phyloP scores from a whole-genome alignment of 108 stramenopile genomes.

The Bacterosira constricta region DNA sequence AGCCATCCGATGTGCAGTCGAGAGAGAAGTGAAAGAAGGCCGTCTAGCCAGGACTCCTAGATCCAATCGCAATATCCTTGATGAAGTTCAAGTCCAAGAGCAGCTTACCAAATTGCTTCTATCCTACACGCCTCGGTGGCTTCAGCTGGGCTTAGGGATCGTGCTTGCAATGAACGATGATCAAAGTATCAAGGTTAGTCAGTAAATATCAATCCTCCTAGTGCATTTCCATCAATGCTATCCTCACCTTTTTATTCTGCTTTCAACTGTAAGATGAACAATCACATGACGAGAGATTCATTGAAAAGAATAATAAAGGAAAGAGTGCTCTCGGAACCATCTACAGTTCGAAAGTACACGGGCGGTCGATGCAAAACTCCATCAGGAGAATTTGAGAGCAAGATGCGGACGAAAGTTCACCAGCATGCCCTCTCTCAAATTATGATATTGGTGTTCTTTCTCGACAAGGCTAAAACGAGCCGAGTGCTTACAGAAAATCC shows the following conservation, averaged over 20 bases:
- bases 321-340: conserved; percentile 73
- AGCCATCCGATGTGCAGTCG: conserved; percentile 44
- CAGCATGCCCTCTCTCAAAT: conserved; percentile 66
- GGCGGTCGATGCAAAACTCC: conserved; percentile 73
- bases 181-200: conserved; percentile 9
- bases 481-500: conserved; percentile 68
- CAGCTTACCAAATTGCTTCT: conserved; percentile 73
- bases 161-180: conserved; percentile 69
- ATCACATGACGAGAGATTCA: conserved; percentile 41
- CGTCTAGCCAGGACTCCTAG: conserved; percentile 56
- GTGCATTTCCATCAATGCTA: not conserved
- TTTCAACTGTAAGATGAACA: conserved; percentile 13
- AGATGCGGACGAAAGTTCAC: conserved; percentile 66
- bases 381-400: conserved; percentile 72
- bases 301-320: conserved; percentile 67
- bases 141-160: conserved; percentile 87
- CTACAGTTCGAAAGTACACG: conserved; percentile 66
- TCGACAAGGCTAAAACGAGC: conserved; percentile 73
- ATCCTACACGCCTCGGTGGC: conserved; percentile 90
- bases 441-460: conserved; percentile 79
- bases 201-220: not conserved
- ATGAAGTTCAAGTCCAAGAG: conserved; percentile 74
- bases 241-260: not conserved
- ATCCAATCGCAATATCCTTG: conserved; percentile 80
- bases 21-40: conserved; percentile 71